Conservation (phyloP, 371 early-diverging fungal genomes). For the Mortierella sp. region DNA sequence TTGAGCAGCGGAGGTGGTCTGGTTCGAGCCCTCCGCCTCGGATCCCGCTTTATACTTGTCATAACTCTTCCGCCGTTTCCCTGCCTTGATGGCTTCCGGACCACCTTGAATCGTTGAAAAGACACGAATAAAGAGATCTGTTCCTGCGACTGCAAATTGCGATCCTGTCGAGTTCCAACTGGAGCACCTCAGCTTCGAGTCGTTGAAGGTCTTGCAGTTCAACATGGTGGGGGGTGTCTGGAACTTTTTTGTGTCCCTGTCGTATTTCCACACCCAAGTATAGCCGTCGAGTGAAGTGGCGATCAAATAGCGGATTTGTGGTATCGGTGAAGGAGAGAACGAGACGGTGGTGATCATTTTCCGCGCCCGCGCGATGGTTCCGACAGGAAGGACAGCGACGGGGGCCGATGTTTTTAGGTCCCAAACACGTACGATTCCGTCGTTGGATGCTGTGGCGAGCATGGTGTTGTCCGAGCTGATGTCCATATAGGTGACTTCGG, state of each 20-base stretch:
- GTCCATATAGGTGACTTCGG: constrained; percentile 82
- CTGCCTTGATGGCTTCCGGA: constrained; percentile 38
- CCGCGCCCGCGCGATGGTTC: constrained; percentile 42
- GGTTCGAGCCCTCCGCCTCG: background rate
- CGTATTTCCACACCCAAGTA: constrained; percentile 82
- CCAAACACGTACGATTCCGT: constrained; percentile 86
- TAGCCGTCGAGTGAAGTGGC: constrained; percentile 82
- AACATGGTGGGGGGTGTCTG: constrained; percentile 69
- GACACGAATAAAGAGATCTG: constrained; percentile 81
- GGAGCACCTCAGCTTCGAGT: constrained; percentile 70
- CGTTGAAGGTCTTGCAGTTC: constrained; percentile 64
- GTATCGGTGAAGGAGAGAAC: constrained; percentile 86
- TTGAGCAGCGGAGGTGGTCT: constrained; percentile 21
- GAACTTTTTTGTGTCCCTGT: constrained; percentile 66
- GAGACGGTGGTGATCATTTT: constrained; percentile 79
- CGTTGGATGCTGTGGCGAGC: constrained; percentile 86
- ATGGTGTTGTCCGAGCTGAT: constrained; percentile 85
- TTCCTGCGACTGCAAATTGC: constrained; percentile 82
- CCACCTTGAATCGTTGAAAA: constrained; percentile 67
- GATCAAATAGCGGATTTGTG: constrained; percentile 77
- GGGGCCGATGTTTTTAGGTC: constrained; percentile 79
- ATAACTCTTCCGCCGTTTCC: constrained; percentile 46
- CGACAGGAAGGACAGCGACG: constrained; percentile 63
- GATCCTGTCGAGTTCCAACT: constrained; percentile 86
- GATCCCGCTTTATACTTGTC: constrained; percentile 53